phyloP scores from a whole-genome alignment of 2,329 filamentous ascomycete species.

The Fusarium sp. region DNA sequence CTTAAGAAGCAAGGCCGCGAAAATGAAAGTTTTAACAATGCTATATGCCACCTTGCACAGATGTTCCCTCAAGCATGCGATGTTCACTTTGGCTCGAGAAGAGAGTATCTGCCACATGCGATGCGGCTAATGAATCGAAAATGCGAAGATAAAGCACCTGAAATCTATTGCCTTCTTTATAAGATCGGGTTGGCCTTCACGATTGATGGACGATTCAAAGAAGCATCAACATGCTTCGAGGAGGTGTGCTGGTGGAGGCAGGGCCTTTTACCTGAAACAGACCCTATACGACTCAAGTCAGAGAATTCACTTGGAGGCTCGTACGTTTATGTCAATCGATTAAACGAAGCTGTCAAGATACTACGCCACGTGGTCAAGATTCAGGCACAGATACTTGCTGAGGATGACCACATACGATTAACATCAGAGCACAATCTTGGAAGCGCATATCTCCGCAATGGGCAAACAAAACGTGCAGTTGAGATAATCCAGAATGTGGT shows the following conservation, averaged over 20 bases:
- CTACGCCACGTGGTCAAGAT: background rate
- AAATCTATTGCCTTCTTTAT: fast-evolving
- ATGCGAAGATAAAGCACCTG: fast-evolving
- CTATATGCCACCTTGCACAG: background rate
- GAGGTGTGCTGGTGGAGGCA: background rate
- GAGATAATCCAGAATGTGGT: background rate
- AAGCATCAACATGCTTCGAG: background rate
- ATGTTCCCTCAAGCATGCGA: background rate
- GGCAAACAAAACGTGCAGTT: background rate
- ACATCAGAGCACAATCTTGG: background rate
- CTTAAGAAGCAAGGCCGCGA: background rate
- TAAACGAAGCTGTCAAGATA: background rate
- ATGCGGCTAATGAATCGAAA: background rate
- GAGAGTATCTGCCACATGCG: background rate
- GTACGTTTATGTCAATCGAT: background rate
- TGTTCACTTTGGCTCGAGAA: background rate
- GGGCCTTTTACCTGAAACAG: background rate
- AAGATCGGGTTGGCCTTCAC: fast-evolving
- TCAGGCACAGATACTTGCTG: fast-evolving
- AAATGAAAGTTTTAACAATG: background rate
- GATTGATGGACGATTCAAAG: background rate
- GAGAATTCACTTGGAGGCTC: background rate
- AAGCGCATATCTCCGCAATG: background rate
- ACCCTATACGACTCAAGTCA: fast-evolving
- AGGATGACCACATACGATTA: background rate